Evolutionary conservation across 2,329 filamentous ascomycete species (phyloP).

Genomic region (Fusarium mangiferae): DNA sequence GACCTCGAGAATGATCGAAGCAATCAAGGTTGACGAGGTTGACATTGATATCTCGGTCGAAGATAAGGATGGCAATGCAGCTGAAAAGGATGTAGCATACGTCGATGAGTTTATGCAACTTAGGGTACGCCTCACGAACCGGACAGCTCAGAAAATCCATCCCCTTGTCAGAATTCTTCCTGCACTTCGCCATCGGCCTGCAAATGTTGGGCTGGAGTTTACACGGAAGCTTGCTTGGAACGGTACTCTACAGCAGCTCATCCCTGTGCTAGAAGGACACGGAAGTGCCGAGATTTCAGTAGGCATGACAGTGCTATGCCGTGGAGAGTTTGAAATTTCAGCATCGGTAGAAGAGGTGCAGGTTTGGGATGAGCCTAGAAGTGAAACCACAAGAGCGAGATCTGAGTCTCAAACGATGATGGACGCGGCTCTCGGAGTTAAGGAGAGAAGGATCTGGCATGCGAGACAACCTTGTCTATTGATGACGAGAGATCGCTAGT

Average conservation of each 20-base stretch:
- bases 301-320: slow-evolving; percentile 79
- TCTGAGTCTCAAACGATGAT: slow-evolving; percentile 67
- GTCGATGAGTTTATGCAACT: slow-evolving; percentile 72
- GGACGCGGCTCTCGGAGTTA: slow-evolving; percentile 67
- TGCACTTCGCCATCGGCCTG: slow-evolving; percentile 76
- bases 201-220: slow-evolving; percentile 80
- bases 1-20: slow-evolving; percentile 82
- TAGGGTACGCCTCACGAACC: slow-evolving; percentile 78
- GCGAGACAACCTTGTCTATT: slow-evolving; percentile 67
- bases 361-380: slow-evolving; percentile 56
- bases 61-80: slow-evolving; percentile 39
- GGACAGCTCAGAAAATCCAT: slow-evolving; percentile 72
- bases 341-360: slow-evolving; percentile 84
- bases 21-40: slow-evolving; percentile 82
- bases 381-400: slow-evolving; percentile 50
- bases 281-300: slow-evolving; percentile 70
- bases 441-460: slow-evolving; percentile 73
- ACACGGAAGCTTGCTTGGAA: slow-evolving; percentile 87
- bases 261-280: slow-evolving; percentile 71
- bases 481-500: slow-evolving; percentile 60
- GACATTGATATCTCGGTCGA: slow-evolving; percentile 71
- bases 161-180: slow-evolving; percentile 82
- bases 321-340: slow-evolving; percentile 84
- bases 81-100: slow-evolving; percentile 43
- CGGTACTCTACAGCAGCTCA: slow-evolving; percentile 79